A percentile compares a stretch with the other conserved stretches of the same genome.
phyloP scores from a whole-genome alignment of 169 alveolate genomes.

The Eimeria falciformis region DNA sequence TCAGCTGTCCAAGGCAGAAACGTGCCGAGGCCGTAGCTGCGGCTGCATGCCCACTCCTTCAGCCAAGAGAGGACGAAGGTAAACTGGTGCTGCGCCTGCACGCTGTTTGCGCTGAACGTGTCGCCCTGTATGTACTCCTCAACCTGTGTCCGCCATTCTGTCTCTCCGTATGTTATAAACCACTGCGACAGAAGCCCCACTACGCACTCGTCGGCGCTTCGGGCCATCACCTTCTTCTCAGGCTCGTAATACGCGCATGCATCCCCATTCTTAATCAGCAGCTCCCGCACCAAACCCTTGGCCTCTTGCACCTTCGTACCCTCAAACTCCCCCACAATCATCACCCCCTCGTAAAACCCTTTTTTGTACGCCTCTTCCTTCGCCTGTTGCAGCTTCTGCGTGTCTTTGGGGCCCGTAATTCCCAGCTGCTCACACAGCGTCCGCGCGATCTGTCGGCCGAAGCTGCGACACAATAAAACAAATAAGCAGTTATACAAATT shows the following conservation, averaged over 20 bases:
- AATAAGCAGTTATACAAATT: conserved; percentile 84
- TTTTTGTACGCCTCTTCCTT: conserved; percentile 96
- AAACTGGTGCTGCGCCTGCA: conserved; percentile 90
- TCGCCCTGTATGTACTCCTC: conserved; percentile 89
- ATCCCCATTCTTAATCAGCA: conserved; percentile 82
- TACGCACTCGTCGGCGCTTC: conserved; percentile 97
- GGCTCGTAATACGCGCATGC: conserved; percentile 97
- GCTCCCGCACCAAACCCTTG: conserved; percentile 85
- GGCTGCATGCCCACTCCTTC: conserved; percentile 94
- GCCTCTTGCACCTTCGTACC: conserved; percentile 92
- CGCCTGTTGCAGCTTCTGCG: conserved; percentile 94
- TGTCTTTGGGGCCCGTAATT: conserved; percentile 94
- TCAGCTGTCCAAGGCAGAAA: conserved; percentile 95
- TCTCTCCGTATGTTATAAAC: conserved; percentile 98
- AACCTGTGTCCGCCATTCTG: conserved; percentile 95
- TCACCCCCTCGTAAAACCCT: conserved; percentile 98
- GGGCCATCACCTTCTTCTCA: conserved; percentile 95
- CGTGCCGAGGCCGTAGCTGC: conserved; percentile 99
- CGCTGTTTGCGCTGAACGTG: conserved; percentile 71
- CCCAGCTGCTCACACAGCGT: conserved; percentile 83
- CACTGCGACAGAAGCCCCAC: conserved; percentile 98
- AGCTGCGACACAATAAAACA: conserved; percentile 79
- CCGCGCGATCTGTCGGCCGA: conserved; percentile 54
- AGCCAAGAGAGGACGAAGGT: conserved; percentile 94
- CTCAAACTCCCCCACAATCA: conserved; percentile 93